Evolutionary conservation across 2,329 filamentous ascomycete genomes (phyloP).

Genomic region (Cadophora luteo-olivacea): DNA sequence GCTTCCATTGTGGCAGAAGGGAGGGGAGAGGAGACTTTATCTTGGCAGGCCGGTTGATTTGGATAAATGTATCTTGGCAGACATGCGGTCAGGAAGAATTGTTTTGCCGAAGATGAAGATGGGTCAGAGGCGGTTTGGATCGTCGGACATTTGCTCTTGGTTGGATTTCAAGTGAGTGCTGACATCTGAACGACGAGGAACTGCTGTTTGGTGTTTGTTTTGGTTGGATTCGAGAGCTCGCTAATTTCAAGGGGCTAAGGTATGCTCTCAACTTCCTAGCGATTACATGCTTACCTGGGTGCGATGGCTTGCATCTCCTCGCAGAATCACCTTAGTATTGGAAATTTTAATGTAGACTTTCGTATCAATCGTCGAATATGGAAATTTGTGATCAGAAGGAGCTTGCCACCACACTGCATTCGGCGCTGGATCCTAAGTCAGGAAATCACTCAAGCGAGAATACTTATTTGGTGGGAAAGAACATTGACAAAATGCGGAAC

Average conservation of each 20-base stretch:
- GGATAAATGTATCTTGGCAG: slow-evolving; percentile 5
- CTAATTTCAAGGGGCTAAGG: background rate
- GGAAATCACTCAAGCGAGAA: too few species aligned
- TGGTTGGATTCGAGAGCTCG: background rate
- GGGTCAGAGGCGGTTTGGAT: background rate
- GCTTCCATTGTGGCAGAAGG: slow-evolving; percentile 10
- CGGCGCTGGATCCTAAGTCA: too few species aligned
- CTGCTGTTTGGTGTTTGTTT: background rate
- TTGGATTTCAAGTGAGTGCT: background rate
- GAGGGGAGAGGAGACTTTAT: background rate
- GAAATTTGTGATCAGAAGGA: too few species aligned
- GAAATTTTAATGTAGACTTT: too few species aligned
- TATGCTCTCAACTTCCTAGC: background rate
- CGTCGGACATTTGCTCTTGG: background rate
- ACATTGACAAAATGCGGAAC: too few species aligned
- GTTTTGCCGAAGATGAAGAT: slow-evolving; percentile 13
- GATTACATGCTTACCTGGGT: background rate
- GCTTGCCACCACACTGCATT: too few species aligned
- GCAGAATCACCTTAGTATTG: too few species aligned
- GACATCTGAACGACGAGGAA: background rate
- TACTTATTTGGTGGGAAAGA: too few species aligned
- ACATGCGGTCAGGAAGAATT: slow-evolving; percentile 8
- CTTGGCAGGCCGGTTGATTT: background rate
- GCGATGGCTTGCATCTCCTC: too few species aligned
- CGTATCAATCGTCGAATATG: too few species aligned